These are phyloP conservation scores for Hordeum marinum DNA, from an alignment of 176 grass and related monocot species.

Conservation along the genomic window DNA sequence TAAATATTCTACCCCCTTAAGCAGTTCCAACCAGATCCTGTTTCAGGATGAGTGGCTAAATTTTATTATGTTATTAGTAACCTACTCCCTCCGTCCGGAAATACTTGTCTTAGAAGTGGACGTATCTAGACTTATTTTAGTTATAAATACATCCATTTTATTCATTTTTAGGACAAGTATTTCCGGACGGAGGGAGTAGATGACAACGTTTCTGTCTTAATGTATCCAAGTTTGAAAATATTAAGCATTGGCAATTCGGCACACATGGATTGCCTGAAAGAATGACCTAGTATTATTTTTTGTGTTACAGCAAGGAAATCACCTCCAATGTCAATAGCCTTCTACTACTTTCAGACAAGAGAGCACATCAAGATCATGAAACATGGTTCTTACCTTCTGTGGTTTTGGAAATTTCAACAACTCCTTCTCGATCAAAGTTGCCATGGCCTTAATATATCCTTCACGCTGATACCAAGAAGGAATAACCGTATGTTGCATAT, in stretches of 20 bases:
- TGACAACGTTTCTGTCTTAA: background rate
- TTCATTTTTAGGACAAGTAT: no score
- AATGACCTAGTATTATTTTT: background rate
- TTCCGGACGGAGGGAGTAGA: no score
- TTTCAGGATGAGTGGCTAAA: background rate
- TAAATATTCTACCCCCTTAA: constrained; percentile 11
- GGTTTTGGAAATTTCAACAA: constrained; percentile 70
- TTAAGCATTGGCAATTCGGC: background rate
- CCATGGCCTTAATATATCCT: constrained; percentile 98
- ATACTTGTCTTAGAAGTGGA: no score
- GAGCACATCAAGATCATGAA: background rate
- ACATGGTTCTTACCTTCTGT: constrained; percentile 46
- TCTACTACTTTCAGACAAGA: background rate
- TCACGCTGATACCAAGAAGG: constrained; percentile 99
- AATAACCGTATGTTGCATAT: constrained; percentile 99
- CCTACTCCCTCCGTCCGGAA: no score
- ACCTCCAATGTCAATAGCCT: background rate
- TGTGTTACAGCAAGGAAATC: constrained; percentile 6
- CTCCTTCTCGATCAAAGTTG: constrained; percentile 90
- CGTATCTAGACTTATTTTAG: no score
- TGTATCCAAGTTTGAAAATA: background rate
- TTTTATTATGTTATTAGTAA: background rate
- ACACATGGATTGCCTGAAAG: background rate
- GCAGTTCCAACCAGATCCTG: background rate
- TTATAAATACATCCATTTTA: no score